Conservation (phyloP, 768 basidiomycete species). For the Tremella fuciformis region DNA sequence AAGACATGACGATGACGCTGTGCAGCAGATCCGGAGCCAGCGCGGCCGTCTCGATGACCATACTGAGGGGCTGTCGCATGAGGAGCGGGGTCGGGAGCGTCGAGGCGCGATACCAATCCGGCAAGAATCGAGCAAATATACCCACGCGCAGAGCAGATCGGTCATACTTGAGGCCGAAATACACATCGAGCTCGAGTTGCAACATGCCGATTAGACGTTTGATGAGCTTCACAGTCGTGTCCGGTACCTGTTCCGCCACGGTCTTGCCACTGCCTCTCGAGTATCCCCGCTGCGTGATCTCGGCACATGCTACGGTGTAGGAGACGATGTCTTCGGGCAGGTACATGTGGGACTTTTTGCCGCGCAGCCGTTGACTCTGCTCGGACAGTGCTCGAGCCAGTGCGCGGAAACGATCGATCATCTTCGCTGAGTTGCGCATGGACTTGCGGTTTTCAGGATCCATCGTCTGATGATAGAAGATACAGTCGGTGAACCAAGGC, state of each 20-base stretch:
- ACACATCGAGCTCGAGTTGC: conserved; percentile 43
- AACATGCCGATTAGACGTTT: conserved; percentile 72
- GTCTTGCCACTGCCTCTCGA: conserved; percentile 53
- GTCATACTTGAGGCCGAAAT: conserved; percentile 39
- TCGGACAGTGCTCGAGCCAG: conserved; percentile 75
- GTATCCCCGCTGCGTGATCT: conserved; percentile 73
- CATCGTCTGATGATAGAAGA: conserved; percentile 22
- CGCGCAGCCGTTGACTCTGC: conserved; percentile 78
- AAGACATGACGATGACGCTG: conserved; percentile 80
- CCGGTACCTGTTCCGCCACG: conserved; percentile 73
- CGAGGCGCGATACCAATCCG: conserved; percentile 86
- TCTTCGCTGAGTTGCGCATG: conserved; percentile 65
- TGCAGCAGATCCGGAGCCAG: conserved; percentile 84
- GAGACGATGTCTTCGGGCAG: conserved; percentile 86
- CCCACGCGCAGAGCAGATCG: conserved; percentile 43
- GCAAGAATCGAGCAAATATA: conserved; percentile 81
- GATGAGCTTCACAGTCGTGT: conserved; percentile 72
- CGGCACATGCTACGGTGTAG: conserved; percentile 79
- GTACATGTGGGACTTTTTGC: conserved; percentile 77
- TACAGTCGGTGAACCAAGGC: conserved; percentile 49
- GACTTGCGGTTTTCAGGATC: conserved; percentile 29
- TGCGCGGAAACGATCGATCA: conserved; percentile 81
- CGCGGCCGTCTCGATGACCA: conserved; percentile 84
- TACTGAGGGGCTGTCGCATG: conserved; percentile 81
- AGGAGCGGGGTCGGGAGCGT: conserved; percentile 82